Evolutionary conservation across 441 rosid species (phyloP).

Genomic region (Bocquillonia castaneifolia): DNA sequence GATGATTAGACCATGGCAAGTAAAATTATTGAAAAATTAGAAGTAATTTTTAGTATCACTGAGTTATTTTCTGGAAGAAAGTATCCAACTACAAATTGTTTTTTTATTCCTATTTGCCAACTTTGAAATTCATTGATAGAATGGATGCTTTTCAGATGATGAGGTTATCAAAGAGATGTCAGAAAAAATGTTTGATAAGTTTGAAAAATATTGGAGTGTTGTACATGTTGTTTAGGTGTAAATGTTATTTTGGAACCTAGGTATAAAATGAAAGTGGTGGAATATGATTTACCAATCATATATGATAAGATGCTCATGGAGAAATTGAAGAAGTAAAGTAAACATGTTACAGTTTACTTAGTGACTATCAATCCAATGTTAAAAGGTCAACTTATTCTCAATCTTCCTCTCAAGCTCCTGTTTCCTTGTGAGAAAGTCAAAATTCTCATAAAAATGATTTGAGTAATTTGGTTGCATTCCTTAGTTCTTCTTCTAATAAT

Average conservation of each 20-base stretch:
- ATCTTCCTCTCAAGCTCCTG: too few species aligned
- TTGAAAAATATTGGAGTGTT: neutral
- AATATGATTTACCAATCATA: slow-evolving; percentile 2
- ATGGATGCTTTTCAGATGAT: neutral
- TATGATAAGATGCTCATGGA: neutral
- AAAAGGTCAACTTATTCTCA: too few species aligned
- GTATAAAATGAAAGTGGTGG: neutral
- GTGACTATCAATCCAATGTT: neutral
- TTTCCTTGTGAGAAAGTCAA: neutral
- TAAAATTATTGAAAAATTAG: neutral
- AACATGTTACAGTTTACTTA: neutral
- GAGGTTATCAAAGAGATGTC: neutral
- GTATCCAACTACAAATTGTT: slow-evolving; percentile 13
- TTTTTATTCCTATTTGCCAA: neutral
- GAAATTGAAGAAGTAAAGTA: neutral
- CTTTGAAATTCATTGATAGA: neutral
- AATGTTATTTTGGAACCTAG: slow-evolving; percentile 11
- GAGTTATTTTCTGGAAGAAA: slow-evolving; percentile 7
- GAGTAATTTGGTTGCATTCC: neutral
- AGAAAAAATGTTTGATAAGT: neutral
- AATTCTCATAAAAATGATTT: neutral
- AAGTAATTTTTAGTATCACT: neutral
- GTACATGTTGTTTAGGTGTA: slow-evolving; percentile 1
- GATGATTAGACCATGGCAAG: neutral
- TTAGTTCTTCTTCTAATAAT: neutral